A percentile compares a stretch with the other conserved stretches of the same genome.
Evolutionary conservation across 345 rosid species (phyloP).

Genomic region (Nasturtium officinale): DNA sequence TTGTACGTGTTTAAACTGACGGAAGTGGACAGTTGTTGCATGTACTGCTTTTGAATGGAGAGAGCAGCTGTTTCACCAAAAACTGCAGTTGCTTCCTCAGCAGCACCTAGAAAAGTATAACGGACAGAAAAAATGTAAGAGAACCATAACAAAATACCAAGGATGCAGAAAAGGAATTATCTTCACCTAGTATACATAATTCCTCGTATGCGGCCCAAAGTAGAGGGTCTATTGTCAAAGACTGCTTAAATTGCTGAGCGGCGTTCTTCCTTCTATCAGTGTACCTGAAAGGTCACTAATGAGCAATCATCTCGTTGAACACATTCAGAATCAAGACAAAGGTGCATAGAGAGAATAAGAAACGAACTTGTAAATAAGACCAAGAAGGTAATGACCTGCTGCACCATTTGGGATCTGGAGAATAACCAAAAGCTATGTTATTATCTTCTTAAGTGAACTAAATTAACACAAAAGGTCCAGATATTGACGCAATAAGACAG

Average conservation of each 20-base stretch:
- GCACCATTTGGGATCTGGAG: constrained; percentile 94
- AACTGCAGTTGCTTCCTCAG: constrained; percentile 82
- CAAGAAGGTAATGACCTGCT: constrained; percentile 96
- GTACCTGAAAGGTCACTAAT: constrained; percentile 59
- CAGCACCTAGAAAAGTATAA: constrained; percentile 63
- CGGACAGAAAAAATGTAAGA: constrained; percentile 1
- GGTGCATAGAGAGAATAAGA: constrained; percentile 13
- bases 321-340: constrained; percentile 18
- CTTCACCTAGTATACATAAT: constrained; percentile 82
- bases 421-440: constrained; percentile 17
- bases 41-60: constrained; percentile 81
- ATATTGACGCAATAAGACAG: constrained; percentile 10
- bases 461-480: not conserved
- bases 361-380: constrained; percentile 86
- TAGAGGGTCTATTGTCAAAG: constrained; percentile 86
- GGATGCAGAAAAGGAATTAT: constrained; percentile 18
- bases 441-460: constrained; percentile 2
- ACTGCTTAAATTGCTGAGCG: constrained; percentile 74
- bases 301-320: constrained; percentile 21
- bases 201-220: constrained; percentile 97
- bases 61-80: constrained; percentile 89
- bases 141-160: constrained; percentile 11
- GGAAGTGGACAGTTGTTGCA: constrained; percentile 52
- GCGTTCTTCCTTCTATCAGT: constrained; percentile 91
- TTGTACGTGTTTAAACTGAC: constrained; percentile 47